phyloP scores from a whole-genome alignment of 2,329 filamentous ascomycete species.

The Aspergillus tamarii region DNA sequence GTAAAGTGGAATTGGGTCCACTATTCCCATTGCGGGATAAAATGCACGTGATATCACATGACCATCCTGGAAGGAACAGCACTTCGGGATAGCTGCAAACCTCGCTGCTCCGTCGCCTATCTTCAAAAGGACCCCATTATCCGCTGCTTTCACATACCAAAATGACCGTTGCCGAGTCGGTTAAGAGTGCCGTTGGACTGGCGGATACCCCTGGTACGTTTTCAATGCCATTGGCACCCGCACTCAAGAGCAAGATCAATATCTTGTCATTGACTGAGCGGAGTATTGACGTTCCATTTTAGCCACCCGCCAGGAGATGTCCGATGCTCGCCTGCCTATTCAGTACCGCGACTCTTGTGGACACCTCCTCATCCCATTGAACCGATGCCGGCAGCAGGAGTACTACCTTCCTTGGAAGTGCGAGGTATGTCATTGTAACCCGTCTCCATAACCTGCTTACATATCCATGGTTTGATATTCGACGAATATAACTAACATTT shows the following conservation, averaged over 20 bases:
- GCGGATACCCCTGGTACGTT: constrained; percentile 43
- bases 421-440: constrained; percentile 64
- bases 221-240: constrained; percentile 27
- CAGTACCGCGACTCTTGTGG: constrained; percentile 96
- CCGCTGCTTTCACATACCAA: constrained; percentile 24
- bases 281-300: constrained; percentile 19
- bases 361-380: constrained; percentile 90
- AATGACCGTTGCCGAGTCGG: constrained; percentile 53
- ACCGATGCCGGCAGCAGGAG: constrained; percentile 87
- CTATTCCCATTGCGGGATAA: constrained; percentile 26
- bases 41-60: constrained; percentile 33
- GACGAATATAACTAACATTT: constrained; percentile 9
- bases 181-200: constrained; percentile 54
- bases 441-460: neutral
- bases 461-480: neutral
- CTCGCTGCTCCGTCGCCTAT: constrained; percentile 26
- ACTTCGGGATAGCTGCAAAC: constrained; percentile 32
- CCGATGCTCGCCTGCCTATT: constrained; percentile 82
- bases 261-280: constrained; percentile 11
- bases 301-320: constrained; percentile 79
- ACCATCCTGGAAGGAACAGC: constrained; percentile 30
- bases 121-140: constrained; percentile 18
- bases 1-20: constrained; percentile 41
- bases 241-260: constrained; percentile 12
- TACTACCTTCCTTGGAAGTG: constrained; percentile 99